Evolutionary conservation across 1,139 yeast species (phyloP).

Genomic region (Scheffersomyces illinoinensis): DNA sequence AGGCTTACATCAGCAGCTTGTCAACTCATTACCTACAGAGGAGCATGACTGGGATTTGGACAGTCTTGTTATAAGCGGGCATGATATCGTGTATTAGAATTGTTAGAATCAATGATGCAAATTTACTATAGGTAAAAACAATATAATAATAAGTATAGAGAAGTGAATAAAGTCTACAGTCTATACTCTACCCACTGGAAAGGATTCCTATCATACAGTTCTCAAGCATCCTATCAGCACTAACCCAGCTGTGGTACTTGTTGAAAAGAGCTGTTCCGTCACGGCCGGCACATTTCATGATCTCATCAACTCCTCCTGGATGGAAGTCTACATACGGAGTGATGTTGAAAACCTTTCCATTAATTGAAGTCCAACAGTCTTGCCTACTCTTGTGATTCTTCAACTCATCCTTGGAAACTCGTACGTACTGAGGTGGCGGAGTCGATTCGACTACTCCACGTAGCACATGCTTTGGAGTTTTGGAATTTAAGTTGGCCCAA

Average conservation of each 20-base stretch:
- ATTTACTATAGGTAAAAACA: not conserved
- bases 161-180: not conserved
- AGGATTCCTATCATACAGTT: slow-evolving; percentile 73
- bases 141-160: not conserved
- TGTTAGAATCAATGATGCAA: not conserved
- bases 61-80: slow-evolving; percentile 49
- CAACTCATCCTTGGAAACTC: slow-evolving; percentile 62
- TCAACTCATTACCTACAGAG: slow-evolving; percentile 61
- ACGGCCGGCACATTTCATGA: slow-evolving; percentile 78
- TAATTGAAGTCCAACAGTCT: slow-evolving; percentile 86
- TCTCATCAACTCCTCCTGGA: slow-evolving; percentile 87
- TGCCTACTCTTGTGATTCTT: slow-evolving; percentile 53
- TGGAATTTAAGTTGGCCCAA: slow-evolving; percentile 68
- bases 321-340: slow-evolving; percentile 83
- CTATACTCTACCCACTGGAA: slow-evolving; percentile 3
- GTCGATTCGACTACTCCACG: slow-evolving; percentile 42
- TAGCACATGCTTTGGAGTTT: slow-evolving; percentile 28
- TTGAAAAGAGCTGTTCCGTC: slow-evolving; percentile 83
- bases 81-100: not conserved
- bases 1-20: slow-evolving; percentile 71
- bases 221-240: slow-evolving; percentile 77
- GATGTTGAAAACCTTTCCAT: slow-evolving; percentile 81
- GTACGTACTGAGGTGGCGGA: slow-evolving; percentile 47
- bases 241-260: slow-evolving; percentile 88
- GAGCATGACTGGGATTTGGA: slow-evolving; percentile 71